Percentiles rank a stretch among this genome's conserved stretches.
Evolutionary conservation across 768 basidiomycete genomes (phyloP).

Genomic region (Pleurotus sapidus): DNA sequence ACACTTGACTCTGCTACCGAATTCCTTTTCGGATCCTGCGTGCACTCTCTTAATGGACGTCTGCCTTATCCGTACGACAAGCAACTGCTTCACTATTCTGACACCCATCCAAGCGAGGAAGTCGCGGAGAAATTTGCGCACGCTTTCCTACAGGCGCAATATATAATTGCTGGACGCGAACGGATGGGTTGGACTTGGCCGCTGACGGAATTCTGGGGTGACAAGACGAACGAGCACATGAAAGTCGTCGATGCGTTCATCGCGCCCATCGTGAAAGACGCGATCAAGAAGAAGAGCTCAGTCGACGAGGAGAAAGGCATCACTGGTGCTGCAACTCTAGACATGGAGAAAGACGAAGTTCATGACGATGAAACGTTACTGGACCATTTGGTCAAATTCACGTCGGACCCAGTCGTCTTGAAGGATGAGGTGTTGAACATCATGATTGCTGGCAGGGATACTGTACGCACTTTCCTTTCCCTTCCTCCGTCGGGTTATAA

Average conservation of each 20-base stretch:
- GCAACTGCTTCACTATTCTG: constrained; percentile 5
- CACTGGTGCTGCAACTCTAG: constrained; percentile 13
- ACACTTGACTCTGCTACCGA: constrained; percentile 67
- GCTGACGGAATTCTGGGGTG: constrained; percentile 42
- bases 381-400: constrained; percentile 52
- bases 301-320: constrained; percentile 1
- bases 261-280: constrained; percentile 49
- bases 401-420: constrained; percentile 45
- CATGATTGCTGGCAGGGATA: constrained; percentile 47
- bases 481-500: neutral
- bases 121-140: constrained; percentile 37
- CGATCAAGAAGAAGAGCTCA: constrained; percentile 35
- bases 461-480: constrained; percentile 9
- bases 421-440: constrained; percentile 40
- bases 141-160: constrained; percentile 50
- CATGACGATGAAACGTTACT: constrained; percentile 48
- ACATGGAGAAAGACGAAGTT: constrained; percentile 22
- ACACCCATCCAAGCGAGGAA: constrained; percentile 16
- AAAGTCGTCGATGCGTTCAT: constrained; percentile 49
- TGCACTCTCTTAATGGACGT: constrained; percentile 47
- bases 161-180: constrained; percentile 38
- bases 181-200: constrained; percentile 53
- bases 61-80: constrained; percentile 52
- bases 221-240: constrained; percentile 47
- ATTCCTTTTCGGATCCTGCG: constrained; percentile 61